Percentiles rank a stretch among this genome's conserved stretches.
Conservation (phyloP, 2,329 filamentous ascomycete species). For the Aspergillus proliferans region DNA sequence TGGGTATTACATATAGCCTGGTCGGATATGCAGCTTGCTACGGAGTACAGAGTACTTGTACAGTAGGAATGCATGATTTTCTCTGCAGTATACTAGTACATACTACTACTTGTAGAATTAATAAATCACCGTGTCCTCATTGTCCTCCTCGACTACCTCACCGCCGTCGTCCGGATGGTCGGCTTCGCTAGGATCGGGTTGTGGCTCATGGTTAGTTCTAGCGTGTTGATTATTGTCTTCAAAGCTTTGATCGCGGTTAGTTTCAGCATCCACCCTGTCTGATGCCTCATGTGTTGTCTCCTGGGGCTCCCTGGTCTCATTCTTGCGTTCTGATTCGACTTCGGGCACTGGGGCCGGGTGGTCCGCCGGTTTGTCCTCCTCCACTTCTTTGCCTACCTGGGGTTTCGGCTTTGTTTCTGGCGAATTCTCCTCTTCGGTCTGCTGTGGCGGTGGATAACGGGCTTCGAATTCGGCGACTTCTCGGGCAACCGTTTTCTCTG, state of each 20-base stretch:
- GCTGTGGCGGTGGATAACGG: slow-evolving; percentile 31
- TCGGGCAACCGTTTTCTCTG: slow-evolving; percentile 55
- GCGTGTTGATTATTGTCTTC: slow-evolving; percentile 10
- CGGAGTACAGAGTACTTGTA: background rate
- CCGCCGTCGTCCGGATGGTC: slow-evolving; percentile 60
- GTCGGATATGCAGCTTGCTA: no score
- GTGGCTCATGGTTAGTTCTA: slow-evolving; percentile 23
- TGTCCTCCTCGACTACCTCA: slow-evolving; percentile 74
- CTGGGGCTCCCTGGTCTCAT: slow-evolving; percentile 19
- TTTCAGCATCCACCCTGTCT: slow-evolving; percentile 20
- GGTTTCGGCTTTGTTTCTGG: background rate
- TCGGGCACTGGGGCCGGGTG: slow-evolving; percentile 15
- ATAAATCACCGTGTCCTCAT: slow-evolving; percentile 89
- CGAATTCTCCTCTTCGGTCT: slow-evolving; percentile 4
- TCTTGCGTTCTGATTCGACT: background rate
- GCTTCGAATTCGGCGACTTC: slow-evolving; percentile 61
- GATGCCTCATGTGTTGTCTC: slow-evolving; percentile 42
- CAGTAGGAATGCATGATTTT: background rate
- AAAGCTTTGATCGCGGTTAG: slow-evolving; percentile 11
- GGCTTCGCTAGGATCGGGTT: slow-evolving; percentile 34
- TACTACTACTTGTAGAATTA: slow-evolving; percentile 30
- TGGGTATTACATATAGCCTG: background rate
- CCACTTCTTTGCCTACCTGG: slow-evolving; percentile 21
- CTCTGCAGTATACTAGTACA: background rate
- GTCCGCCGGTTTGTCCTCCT: slow-evolving; percentile 9